Evolutionary conservation across 345 rosid genomes (phyloP), one percentile per base, ranked within the genome.

Genomic region (Eucalyptus regnans): DNA sequence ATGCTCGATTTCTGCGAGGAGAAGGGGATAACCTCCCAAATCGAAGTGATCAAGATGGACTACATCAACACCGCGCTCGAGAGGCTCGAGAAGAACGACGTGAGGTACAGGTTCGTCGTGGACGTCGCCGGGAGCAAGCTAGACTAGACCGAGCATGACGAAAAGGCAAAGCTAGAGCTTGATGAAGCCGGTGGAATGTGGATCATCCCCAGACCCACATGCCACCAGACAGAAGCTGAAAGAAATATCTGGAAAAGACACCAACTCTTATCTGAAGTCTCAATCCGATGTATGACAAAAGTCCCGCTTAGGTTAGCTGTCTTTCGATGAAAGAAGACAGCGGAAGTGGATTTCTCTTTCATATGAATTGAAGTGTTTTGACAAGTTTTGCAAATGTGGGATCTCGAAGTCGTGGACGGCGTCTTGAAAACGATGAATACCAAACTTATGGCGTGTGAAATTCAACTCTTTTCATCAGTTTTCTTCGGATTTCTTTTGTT

Each of bases 41-140:
- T 95, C 14, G 98, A 96, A 87, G 91, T 92, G 31, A 91, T 96
- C 90, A 92, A 94, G 93, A 90, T 93, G 62, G 97, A 94, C 62
- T 93, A 92, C 41, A 90, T 93, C 64, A 94, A 92, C 90, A 50
- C 90, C 85, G 96, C 97, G 13, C 92, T 94, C 88, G 94, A 94
- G 90, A 93, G 96, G 91, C 94, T 94, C 88, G 94, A 90, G 90
- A 94, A 86, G 94, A 97, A 95, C 87, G 98, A 95, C 87, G 95
- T 92, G 11, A 92, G 95, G 87, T 92, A 93, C 54, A 92, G 97
- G 90, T 94, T 96, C 85, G 96, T 94, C 76, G 91, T 93, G 56
- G 97, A 95, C 62, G 93, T 92, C 48, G 96, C 94, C 0, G 94
- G 96, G 68, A 93, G 95, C 90, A 93, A 93, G n/a, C 87, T 91